Base-by-base conservation (phyloP, 2,329 filamentous ascomycete species). In the Penicillium sp. region DNA sequence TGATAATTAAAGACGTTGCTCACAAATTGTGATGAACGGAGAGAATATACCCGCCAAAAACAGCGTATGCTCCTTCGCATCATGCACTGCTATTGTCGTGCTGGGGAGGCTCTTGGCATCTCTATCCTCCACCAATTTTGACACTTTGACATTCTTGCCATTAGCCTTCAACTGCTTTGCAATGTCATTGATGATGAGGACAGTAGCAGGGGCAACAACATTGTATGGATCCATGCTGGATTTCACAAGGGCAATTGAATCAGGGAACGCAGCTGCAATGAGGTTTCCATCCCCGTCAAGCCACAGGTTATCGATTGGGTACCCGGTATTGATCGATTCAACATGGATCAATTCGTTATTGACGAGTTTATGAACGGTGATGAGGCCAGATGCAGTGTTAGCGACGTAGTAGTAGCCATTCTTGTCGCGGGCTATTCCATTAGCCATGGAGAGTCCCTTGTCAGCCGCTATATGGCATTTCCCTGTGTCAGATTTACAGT, bases 391-490 rank as follows among this genome's bases (percentile, higher is more conserved):
- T 7, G 62, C 33, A 2, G 67, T 65, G 36, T 63, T 64, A 23
- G 71, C 66, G 13, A 75, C 67, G 50, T 75, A 74, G 45, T 70
- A 67, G 3, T 70, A 56, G 3, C 71, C 72, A 55, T 75, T 69
- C 0, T 26, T 51, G 36, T 66, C 67, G 9, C 59, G 54, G 10
- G 64, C 62, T 0, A 75, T 60, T 18, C 73, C 73, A 40, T 75
- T 75, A 3, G 73, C 65, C 19, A 67, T 60, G 18, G 55, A 58
- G 45, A 71, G 60, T 0, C 63, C 64, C 6, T 57, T 33, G 2
- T 40, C 45, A 11, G 61, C 54, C 19, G 58, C 65, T 43, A 66
- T 65, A 47, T 64, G 65, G 37, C 68, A 69, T 51, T 65, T 66
- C 11, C 58, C 54, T 5, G 59, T 61, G 18, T 59, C 55, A 18